Evolutionary conservation across 805 yeast genomes (phyloP), one percentile per base, ranked within the genome.

Genomic region (Cyberlindnera americana): DNA sequence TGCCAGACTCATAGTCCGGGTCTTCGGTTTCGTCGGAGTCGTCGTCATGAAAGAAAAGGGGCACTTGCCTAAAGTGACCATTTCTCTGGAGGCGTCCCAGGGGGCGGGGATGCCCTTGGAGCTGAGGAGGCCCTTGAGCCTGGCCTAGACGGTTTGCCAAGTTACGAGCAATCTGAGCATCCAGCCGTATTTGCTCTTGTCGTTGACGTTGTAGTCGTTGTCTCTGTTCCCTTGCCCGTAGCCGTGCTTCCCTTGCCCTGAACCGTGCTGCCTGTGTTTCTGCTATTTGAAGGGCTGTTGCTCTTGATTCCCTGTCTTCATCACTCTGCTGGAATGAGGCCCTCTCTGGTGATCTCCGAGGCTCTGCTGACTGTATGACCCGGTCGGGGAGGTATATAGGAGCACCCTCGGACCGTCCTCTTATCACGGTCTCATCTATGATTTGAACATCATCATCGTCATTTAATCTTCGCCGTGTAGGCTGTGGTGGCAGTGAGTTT

Each of bases 21-120:
- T 15, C 34, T 15, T 31, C 18, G 15, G 19, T 11, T 3, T 30
- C 33, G 10, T 18, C 32, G 13, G 47, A 44, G 10, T 38, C 43
- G 18, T 38, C 28, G n/a, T n/a, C n/a, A n/a, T n/a, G n/a, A n/a
- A n/a, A n/a, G n/a, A n/a, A n/a, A n/a, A n/a, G n/a, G n/a, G n/a
- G n/a, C n/a, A n/a, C n/a, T n/a, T n/a, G n/a, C n/a, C n/a, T n/a
- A n/a, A n/a, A n/a, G n/a, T n/a, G n/a, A n/a, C n/a, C n/a, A n/a
- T n/a, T n/a, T n/a, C n/a, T n/a, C n/a, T n/a, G n/a, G n/a, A n/a
- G n/a, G n/a, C n/a, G n/a, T n/a, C n/a, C n/a, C n/a, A n/a, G n/a
- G n/a, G n/a, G n/a, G n/a, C n/a, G n/a, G n/a, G n/a, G n/a, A n/a
- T n/a, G n/a, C n/a, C n/a, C n/a, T n/a, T n/a, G n/a, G n/a, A n/a